Evolutionary conservation across 805 yeast species (phyloP).

Genomic region (Yamadazyma akitaensis): DNA sequence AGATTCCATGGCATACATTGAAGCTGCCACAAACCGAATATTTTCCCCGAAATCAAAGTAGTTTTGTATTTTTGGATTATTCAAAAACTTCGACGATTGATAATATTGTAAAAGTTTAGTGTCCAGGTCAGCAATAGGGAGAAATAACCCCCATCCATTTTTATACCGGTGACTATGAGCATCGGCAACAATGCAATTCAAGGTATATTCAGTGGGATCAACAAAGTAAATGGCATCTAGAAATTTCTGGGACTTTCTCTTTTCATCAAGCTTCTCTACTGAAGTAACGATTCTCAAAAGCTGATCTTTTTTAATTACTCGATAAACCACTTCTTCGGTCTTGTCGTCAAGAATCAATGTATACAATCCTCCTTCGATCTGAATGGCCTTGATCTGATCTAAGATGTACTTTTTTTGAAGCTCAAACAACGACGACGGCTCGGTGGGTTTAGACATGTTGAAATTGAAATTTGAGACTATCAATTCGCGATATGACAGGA

Average conservation of each 20-base stretch:
- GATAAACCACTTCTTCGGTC: slow-evolving; percentile 46
- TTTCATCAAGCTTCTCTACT: slow-evolving; percentile 59
- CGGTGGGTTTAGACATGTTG: slow-evolving; percentile 12
- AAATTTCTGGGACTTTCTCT: slow-evolving; percentile 57
- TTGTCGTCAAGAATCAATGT: slow-evolving; percentile 54
- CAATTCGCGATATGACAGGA: neutral
- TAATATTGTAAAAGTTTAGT: slow-evolving; percentile 9
- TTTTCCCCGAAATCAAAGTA: slow-evolving; percentile 31
- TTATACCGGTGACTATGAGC: slow-evolving; percentile 69
- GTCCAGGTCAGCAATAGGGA: slow-evolving; percentile 46
- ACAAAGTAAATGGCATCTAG: slow-evolving; percentile 79
- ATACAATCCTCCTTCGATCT: slow-evolving; percentile 29
- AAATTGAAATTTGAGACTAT: neutral
- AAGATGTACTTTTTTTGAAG: slow-evolving; percentile 30
- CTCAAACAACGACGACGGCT: slow-evolving; percentile 26
- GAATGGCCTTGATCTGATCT: slow-evolving; percentile 28
- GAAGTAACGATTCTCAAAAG: slow-evolving; percentile 57
- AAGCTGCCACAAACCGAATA: slow-evolving; percentile 30
- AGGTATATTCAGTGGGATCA: slow-evolving; percentile 62
- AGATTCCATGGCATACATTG: slow-evolving; percentile 62
- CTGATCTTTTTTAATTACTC: slow-evolving; percentile 47
- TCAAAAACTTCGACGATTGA: slow-evolving; percentile 23
- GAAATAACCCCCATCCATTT: slow-evolving; percentile 66
- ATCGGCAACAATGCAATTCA: slow-evolving; percentile 79
- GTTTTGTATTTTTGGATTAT: slow-evolving; percentile 26